Base-by-base conservation (phyloP, 164 flowering plant genomes). In the Liquidambar formosana region DNA sequence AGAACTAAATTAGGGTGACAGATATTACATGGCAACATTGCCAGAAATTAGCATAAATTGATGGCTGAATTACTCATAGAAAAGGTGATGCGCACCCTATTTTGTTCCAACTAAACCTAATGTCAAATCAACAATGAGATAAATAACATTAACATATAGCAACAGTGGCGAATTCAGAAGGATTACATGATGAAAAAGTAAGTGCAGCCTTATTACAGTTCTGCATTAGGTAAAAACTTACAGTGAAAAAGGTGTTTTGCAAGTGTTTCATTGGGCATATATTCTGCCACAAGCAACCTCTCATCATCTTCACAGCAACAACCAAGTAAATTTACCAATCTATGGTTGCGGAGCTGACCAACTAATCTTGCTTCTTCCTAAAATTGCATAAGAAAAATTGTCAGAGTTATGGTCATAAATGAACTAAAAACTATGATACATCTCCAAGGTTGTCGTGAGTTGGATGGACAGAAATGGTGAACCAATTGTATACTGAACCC, bases 201-300 rank as follows among this genome's bases (percentile, higher is more conserved):
- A 23, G 13, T n/a, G 22, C 21, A 19, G 19, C 44, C 38, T 44
- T 8, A 45, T 8, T n/a, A 27, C 6, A 47, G 25, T 54, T 28
- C 18, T 46, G 0, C 18, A 23, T 18, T n/a, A 23, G 19, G 58
- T 22, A 45, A 65, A 33, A 53, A 22, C 85, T 74, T 84, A 86
- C 89, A 86, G 62, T 84, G 87, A 43, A 86, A 86, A 22, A 86
- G 83, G 64, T 86, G 89, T 69, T 84, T 86, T n/a, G 89, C 85
- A 49, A 86, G 84, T 25, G 89, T 86, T 57, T 79, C 80, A 54
- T 86, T 82, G 61, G 87, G 89, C 87, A 86, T 78, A 63, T 78
- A 86, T 54, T 86, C 89, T 41, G 89, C 86, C 26, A 86, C 84
- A 52, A 86, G 87, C 67, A 86, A 72, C 53, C 89, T 77, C 68